Conservation (phyloP, 2,329 filamentous ascomycete species). For the Diaporthe batatas region DNA sequence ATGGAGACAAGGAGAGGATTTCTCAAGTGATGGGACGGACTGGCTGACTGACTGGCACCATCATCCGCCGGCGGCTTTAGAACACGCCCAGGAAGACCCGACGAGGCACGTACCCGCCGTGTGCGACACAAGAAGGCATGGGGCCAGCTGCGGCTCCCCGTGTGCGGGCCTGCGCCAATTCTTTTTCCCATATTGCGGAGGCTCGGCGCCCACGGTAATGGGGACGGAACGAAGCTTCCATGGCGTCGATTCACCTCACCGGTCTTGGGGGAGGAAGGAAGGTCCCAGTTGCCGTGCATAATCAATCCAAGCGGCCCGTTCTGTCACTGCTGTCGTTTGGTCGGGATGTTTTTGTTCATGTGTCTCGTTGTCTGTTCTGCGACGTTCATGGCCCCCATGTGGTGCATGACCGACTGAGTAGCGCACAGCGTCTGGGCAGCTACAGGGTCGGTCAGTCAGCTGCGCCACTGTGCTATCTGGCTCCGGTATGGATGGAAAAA, state of each 20-base stretch:
- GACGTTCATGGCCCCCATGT: neutral
- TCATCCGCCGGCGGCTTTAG: conserved; percentile 19
- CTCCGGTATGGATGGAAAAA: no score
- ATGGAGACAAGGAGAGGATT: neutral
- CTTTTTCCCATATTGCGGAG: neutral
- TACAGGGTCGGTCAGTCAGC: no score
- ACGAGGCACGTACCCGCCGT: conserved; percentile 35
- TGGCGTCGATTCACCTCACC: conserved; percentile 20
- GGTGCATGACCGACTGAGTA: neutral
- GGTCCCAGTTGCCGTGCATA: neutral
- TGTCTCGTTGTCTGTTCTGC: neutral
- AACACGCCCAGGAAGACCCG: conserved; percentile 15
- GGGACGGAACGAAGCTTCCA: neutral
- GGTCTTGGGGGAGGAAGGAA: neutral
- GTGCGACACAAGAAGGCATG: conserved; percentile 39
- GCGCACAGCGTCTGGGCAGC: neutral
- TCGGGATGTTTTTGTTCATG: neutral
- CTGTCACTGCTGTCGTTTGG: neutral
- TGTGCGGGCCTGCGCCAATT: conserved; percentile 8
- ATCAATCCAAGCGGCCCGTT: neutral
- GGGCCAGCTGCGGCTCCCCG: conserved; percentile 37
- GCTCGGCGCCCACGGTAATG: conserved; percentile 23
- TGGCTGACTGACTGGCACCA: neutral
- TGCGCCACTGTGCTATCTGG: neutral
- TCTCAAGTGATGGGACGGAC: neutral